These are phyloP conservation scores for Prunus padus DNA, from an alignment of 306 rosid species.

Conservation along the genomic window DNA sequence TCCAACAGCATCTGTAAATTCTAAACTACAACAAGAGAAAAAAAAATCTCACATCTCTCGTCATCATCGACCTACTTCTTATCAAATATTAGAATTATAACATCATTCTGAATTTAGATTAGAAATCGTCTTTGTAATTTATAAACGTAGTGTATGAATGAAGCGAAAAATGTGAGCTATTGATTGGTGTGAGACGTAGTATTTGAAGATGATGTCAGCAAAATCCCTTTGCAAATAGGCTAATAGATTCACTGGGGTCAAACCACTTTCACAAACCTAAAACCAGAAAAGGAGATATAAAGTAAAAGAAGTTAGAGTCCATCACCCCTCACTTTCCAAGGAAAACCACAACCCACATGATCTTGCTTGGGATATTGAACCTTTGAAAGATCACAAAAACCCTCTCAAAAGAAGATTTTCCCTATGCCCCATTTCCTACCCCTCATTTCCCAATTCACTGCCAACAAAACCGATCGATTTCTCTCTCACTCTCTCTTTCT, in stretches of 20 bases:
- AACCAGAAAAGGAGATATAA: slow-evolving; percentile 18
- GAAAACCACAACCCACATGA: slow-evolving; percentile 73
- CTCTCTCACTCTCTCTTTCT: neutral
- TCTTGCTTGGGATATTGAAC: slow-evolving; percentile 61
- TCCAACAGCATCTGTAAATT: neutral
- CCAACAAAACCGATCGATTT: slow-evolving; percentile 16
- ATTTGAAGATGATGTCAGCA: neutral
- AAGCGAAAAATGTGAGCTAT: no score
- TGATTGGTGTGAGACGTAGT: neutral
- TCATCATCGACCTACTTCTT: neutral
- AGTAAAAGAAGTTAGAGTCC: slow-evolving; percentile 18
- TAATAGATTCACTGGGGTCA: slow-evolving; percentile 26
- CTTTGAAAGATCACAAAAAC: slow-evolving; percentile 48
- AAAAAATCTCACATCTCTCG: neutral
- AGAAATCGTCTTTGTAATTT: no score
- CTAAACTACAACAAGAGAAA: neutral
- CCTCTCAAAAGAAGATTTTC: slow-evolving; percentile 41
- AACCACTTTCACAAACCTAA: slow-evolving; percentile 33
- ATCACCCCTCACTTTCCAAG: slow-evolving; percentile 54
- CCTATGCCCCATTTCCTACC: slow-evolving; percentile 12
- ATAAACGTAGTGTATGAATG: no score
- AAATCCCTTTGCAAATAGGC: neutral
- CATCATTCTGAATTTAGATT: neutral
- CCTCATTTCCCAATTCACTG: slow-evolving; percentile 23
- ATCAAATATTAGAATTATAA: neutral